A percentile compares a stretch with the other conserved stretches of the same genome.
These are phyloP conservation scores for Quercus aquifolioides DNA, from an alignment of 306 rosid species.

Conservation along the genomic window DNA sequence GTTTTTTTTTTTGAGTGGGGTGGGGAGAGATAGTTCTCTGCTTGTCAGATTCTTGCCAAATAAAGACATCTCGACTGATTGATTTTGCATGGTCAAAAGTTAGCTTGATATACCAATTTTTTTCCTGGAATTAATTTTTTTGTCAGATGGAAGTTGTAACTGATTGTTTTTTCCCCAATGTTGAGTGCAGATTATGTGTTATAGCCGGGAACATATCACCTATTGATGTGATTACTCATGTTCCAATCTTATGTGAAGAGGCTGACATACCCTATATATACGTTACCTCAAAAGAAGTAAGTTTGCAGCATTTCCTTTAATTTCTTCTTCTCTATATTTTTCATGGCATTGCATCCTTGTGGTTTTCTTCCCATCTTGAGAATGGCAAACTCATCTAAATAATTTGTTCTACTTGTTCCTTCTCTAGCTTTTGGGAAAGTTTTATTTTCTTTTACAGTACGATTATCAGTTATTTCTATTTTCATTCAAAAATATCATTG, in stretches of 20 bases:
- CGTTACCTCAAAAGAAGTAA: slow-evolving; percentile 84
- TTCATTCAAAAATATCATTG: background rate
- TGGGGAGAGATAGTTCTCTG: background rate
- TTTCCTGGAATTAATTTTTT: background rate
- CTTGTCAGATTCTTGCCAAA: background rate
- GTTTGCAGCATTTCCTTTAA: background rate
- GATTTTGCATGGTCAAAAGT: background rate
- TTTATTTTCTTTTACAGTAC: background rate
- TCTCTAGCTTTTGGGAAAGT: background rate
- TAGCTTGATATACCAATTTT: background rate
- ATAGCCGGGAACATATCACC: slow-evolving; percentile 96
- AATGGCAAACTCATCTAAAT: background rate
- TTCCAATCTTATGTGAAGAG: slow-evolving; percentile 89
- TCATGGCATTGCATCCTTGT: background rate
- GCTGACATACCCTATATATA: slow-evolving; percentile 74
- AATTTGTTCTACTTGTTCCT: background rate
- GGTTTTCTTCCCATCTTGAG: background rate
- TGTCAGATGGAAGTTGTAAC: background rate
- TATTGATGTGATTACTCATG: slow-evolving; percentile 89
- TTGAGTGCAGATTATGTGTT: slow-evolving; percentile 66
- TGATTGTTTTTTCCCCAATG: background rate
- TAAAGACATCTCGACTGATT: background rate
- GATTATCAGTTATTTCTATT: background rate
- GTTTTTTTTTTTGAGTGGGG: background rate
- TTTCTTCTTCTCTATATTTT: background rate